Evolutionary conservation across 179 eudicot species (phyloP).

Genomic region (Carnegiea gigantea): DNA sequence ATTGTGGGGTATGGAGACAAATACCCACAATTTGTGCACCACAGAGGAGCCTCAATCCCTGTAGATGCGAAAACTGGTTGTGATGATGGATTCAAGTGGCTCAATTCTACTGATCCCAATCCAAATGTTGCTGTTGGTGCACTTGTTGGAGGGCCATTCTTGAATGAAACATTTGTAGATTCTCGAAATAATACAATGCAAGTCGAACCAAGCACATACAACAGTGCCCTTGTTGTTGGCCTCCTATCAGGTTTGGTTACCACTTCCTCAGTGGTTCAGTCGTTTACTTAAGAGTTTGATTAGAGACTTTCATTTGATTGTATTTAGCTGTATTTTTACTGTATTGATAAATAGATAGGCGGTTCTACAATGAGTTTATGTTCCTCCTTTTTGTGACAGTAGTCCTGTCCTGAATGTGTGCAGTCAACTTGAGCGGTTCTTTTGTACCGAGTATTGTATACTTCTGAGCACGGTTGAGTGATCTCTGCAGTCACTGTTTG

Average conservation of each 20-base stretch:
- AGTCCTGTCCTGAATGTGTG: neutral
- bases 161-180: constrained; percentile 68
- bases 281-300: constrained; percentile 39
- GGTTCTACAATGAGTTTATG: neutral
- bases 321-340: constrained; percentile 19
- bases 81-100: constrained; percentile 71
- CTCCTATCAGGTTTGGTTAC: constrained; percentile 86
- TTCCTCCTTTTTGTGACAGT: neutral
- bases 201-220: constrained; percentile 81
- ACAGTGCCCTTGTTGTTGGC: constrained; percentile 72
- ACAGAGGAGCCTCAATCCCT: constrained; percentile 97
- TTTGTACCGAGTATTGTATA: neutral
- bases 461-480: neutral
- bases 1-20: constrained; percentile 84
- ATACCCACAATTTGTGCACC: constrained; percentile 82
- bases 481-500: neutral
- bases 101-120: constrained; percentile 55
- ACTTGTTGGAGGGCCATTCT: constrained; percentile 84
- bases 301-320: neutral
- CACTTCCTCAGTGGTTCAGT: constrained; percentile 56
- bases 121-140: constrained; percentile 89
- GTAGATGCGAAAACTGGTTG: constrained; percentile 56
- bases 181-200: constrained; percentile 76
- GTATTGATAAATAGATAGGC: constrained; percentile 12
- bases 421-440: neutral